Evolutionary conservation across 129 eudicot genomes (phyloP), one percentile per base, ranked within the genome.

Genomic region (Flaveria linearis): DNA sequence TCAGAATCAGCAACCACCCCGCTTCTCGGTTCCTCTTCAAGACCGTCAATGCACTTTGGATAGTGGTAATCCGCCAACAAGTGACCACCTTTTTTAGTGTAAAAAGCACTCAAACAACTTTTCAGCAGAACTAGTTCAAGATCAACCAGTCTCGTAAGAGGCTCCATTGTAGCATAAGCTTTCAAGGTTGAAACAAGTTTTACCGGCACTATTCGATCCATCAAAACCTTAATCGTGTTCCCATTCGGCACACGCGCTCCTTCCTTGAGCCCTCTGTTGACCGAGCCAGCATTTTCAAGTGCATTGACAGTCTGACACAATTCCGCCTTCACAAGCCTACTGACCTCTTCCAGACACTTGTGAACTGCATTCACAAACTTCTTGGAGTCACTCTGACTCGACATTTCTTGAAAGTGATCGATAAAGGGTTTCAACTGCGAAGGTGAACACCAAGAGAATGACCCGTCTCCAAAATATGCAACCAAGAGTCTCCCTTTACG

Each of bases 381-480:
- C 69, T 85, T 83, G 1, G 91, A 83, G 42, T 73, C 84, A 22
- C 95, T 93, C 33, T 85, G 88, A 8, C 12, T 79, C 7, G 92
- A 85, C 96, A 90, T 76, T 15, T 82, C 86, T 14, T 71, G 75
- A 69, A 84, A 93, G 51, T 84, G 42, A 12, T 90, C 87, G 4
- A 73, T 85, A 81, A 90, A 93, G 9, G 92, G 92, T 49, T 81
- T 80, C 9, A 93, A 69, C 80, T 90, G 92, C 0, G 87, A 79
- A 0, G 87, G 86, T 22, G 50, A 71, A 68, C 95, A 88, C 98
- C 98, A 93, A 51, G 98, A 87, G 78, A 86, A 88, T 3, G 98
- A 84, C 14, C 85, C 84, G 33, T 93, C 95, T 36, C 98, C 98
- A 76, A 93, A 93, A 69, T 90, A 93, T 1, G 89, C 98, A 43